Evolutionary conservation across 352 stramenopile genomes (phyloP).

Genomic region (Blastocystis sp.): DNA sequence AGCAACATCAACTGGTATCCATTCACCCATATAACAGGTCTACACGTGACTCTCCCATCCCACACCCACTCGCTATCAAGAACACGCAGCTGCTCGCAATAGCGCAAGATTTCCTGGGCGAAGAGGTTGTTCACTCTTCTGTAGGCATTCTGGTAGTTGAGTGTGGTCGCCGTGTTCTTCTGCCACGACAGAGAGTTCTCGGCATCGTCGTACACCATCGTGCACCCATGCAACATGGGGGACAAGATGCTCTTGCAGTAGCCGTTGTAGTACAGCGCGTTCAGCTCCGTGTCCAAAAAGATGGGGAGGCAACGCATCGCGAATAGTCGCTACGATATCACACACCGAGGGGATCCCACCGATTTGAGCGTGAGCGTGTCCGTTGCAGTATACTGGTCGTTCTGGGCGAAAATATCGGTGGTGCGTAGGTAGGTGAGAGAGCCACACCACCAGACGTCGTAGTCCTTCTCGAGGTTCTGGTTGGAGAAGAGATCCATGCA

Average conservation of each 20-base stretch:
- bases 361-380: slow-evolving; percentile 16
- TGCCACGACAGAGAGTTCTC: slow-evolving; percentile 44
- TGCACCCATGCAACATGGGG: slow-evolving; percentile 44
- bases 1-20: slow-evolving; percentile 54
- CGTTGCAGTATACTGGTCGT: not conserved
- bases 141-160: slow-evolving; percentile 45
- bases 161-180: slow-evolving; percentile 36
- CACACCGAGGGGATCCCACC: not conserved
- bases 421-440: slow-evolving; percentile 49
- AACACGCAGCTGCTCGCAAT: slow-evolving; percentile 17
- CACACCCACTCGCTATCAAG: not conserved
- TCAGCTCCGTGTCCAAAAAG: slow-evolving; percentile 54
- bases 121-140: slow-evolving; percentile 52
- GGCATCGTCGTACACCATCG: slow-evolving; percentile 53
- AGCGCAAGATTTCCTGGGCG: slow-evolving; percentile 51
- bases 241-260: slow-evolving; percentile 57
- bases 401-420: slow-evolving; percentile 42
- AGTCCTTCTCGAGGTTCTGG: slow-evolving; percentile 3
- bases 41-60: not conserved
- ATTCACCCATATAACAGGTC: slow-evolving; percentile 59
- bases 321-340: not conserved
- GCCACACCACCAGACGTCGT: slow-evolving; percentile 55
- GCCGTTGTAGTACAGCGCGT: slow-evolving; percentile 49
- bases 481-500: slow-evolving; percentile 51
- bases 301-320: slow-evolving; percentile 53